Base-by-base conservation (phyloP, 2,329 filamentous ascomycete genomes). In the Claviceps sp. region DNA sequence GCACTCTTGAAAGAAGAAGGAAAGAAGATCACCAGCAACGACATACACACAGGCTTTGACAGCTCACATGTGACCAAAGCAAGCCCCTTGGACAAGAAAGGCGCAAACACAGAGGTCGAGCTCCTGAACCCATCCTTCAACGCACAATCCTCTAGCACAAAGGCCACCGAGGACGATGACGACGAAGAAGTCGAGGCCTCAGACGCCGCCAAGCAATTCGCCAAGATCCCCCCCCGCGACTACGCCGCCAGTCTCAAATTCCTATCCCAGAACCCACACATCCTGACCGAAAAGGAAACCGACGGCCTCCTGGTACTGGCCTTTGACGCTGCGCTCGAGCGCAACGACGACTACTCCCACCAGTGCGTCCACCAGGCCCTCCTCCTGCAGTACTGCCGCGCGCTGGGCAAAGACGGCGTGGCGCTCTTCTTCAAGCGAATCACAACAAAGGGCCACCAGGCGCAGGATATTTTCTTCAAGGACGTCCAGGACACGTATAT, bases 351-450 rank as follows among this genome's bases (percentile, higher is more conserved):
- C n/a, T 80, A 85, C 58, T 82, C 88, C 4, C 80, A 84, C 47
- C 87, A 91, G 65, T 96, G 84, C 68, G 89, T 98, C 22, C 93
- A 98, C 69, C 90, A 97, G 66, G 91, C 86, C 3, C 75, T 97
- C 16, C 75, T 98, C 13, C 72, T 98, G 42, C 93, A 98, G 67
- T 98, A 98, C 73, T 98, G 93, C 70, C 82, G 91, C 10, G 85
- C 89, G 43, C 76, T 98, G 6, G 90, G 91, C 55, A 82, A 81
- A 57, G 89, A 97, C 61, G 91, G 91, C 22, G 89, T 96, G 8
- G 79, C 81, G 5, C 71, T 97, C 34, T 98, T 98, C 75, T 98
- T 98, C 78, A 95, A 93, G 71, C 85, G 91, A 53, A 90, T 98
- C 66, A 93, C 87, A 22, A 95, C 87, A 3, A 82, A 81, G 60